These are phyloP conservation scores for Liriodendron chinense DNA, from an alignment of 164 flowering plant species.

Conservation along the genomic window DNA sequence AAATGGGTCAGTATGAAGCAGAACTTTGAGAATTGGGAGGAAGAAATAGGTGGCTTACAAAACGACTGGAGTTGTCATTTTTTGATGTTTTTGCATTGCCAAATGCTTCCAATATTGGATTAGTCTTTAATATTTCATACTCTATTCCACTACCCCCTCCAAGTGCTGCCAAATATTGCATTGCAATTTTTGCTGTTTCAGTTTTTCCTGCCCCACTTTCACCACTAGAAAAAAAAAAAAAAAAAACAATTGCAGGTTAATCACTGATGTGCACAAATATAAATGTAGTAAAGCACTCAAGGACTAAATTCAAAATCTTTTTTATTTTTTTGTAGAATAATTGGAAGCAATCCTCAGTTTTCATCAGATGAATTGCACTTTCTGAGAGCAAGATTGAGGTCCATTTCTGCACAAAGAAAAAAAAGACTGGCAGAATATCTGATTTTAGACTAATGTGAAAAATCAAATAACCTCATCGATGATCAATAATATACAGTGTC, in stretches of 20 bases:
- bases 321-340: not conserved
- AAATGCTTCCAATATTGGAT: constrained; percentile 98
- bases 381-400: no score
- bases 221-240: constrained; percentile 49
- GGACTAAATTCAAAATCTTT: not conserved
- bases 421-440: no score
- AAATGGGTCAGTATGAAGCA: not conserved
- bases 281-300: not conserved
- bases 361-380: not conserved
- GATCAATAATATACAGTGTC: not conserved
- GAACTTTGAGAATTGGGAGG: not conserved
- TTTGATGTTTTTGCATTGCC: constrained; percentile 97
- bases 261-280: not conserved
- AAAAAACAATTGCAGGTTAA: not conserved
- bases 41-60: constrained; percentile 55
- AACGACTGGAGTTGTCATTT: constrained; percentile 99
- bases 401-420: not conserved
- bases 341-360: not conserved
- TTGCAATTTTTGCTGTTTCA: constrained; percentile 97
- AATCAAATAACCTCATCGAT: not conserved
- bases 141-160: constrained; percentile 99
- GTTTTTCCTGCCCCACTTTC: constrained; percentile 99
- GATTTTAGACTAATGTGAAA: not conserved
- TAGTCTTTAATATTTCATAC: constrained; percentile 87
- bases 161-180: constrained; percentile 98